Evolutionary conservation across 1,139 yeast species (phyloP).

Genomic region (Geotrichum aggregatum): DNA sequence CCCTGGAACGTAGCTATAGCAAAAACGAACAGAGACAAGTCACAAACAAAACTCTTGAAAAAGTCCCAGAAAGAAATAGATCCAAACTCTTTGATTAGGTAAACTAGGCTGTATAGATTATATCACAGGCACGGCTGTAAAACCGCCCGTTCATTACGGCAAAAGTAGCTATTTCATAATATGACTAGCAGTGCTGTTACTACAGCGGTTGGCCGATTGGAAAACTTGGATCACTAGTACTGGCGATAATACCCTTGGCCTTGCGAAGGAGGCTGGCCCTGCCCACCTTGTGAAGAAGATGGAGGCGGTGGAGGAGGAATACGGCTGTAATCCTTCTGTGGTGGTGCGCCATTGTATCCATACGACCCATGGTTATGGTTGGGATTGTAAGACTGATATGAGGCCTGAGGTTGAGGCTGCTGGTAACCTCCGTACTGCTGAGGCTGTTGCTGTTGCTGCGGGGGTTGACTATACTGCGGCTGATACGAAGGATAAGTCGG

Average conservation of each 20-base stretch:
- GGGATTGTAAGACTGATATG: slow-evolving; percentile 31
- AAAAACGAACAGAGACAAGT: too few relatives aligned
- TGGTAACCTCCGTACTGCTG: slow-evolving; percentile 8
- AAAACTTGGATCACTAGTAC: background rate
- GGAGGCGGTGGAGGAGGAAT: slow-evolving; percentile 22
- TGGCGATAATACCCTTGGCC: slow-evolving; percentile 14
- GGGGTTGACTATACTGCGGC: slow-evolving; percentile 19
- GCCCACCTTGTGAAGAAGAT: slow-evolving; percentile 9
- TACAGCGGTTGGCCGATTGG: too few relatives aligned
- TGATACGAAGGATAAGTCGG: slow-evolving; percentile 20
- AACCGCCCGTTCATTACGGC: too few relatives aligned
- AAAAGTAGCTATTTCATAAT: too few relatives aligned
- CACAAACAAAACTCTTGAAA: too few relatives aligned
- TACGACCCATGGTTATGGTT: slow-evolving; percentile 27
- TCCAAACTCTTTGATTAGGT: too few relatives aligned
- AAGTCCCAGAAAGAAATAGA: too few relatives aligned
- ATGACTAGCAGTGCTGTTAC: too few relatives aligned
- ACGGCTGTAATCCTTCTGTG: slow-evolving; percentile 26
- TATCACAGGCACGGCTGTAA: background rate
- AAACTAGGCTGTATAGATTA: too few relatives aligned
- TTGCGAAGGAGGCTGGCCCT: slow-evolving; percentile 13
- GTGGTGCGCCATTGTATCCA: slow-evolving; percentile 45
- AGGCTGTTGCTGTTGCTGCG: slow-evolving; percentile 2
- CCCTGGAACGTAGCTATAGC: too few relatives aligned
- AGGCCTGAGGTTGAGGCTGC: slow-evolving; percentile 20